Percentiles rank a stretch among this genome's conserved stretches.
phyloP scores from a whole-genome alignment of 2,329 filamentous ascomycete species.

The Ophiocordyceps camponoti-rufipedis region DNA sequence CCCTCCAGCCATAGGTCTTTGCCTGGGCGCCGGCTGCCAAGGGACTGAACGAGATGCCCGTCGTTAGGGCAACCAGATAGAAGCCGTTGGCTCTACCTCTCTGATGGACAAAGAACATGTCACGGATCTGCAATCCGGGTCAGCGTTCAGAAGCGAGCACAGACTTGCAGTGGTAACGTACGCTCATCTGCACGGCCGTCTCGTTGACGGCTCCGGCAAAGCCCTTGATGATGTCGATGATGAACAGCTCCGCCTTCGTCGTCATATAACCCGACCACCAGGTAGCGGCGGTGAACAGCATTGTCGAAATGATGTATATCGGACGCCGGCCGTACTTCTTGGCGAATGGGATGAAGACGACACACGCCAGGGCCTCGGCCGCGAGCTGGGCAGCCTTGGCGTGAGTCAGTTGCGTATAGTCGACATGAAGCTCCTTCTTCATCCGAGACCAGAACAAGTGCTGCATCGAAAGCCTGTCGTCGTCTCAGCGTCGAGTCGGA shows the following conservation, averaged over 20 bases:
- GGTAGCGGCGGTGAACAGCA: constrained; percentile 6
- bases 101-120: constrained; percentile 14
- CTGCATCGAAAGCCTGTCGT: constrained; percentile 3
- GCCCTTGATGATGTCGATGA: constrained; percentile 11
- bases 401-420: constrained; percentile 8
- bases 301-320: constrained; percentile 10
- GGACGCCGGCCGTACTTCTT: constrained; percentile 16
- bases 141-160: not conserved
- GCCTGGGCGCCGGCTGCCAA: constrained; percentile 12
- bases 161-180: constrained; percentile 1
- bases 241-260: constrained; percentile 7
- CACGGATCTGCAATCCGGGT: not conserved
- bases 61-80: constrained; percentile 14
- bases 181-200: constrained; percentile 19
- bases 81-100: constrained; percentile 12
- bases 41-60: constrained; percentile 12
- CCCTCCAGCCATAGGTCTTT: constrained; percentile 7
- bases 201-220: constrained; percentile 21
- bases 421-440: constrained; percentile 9
- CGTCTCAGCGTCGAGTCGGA: not conserved
- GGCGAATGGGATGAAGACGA: constrained; percentile 16
- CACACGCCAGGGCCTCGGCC: constrained; percentile 14
- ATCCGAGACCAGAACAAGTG: constrained; percentile 7
- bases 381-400: constrained; percentile 11
- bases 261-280: constrained; percentile 9